phyloP scores from a whole-genome alignment of 2,329 filamentous ascomycete species.

The Colletotrichum viniferum region DNA sequence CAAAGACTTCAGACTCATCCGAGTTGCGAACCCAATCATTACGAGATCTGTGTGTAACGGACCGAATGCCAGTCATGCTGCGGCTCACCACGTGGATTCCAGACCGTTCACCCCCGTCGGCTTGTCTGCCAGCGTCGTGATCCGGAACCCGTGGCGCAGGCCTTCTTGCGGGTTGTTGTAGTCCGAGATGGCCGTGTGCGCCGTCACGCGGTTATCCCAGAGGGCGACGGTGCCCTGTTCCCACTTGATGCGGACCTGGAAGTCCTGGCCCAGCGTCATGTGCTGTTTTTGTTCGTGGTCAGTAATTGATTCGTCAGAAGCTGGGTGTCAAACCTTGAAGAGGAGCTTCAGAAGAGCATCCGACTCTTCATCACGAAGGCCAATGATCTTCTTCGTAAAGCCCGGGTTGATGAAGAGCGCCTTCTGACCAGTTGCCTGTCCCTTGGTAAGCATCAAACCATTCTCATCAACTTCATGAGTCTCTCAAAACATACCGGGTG shows the following conservation, averaged over 20 bases:
- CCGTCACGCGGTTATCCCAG: constrained; percentile 68
- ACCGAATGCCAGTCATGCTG: background rate
- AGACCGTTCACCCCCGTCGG: constrained; percentile 41
- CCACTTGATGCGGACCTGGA: constrained; percentile 72
- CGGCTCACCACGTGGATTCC: constrained; percentile 36
- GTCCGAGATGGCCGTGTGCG: constrained; percentile 48
- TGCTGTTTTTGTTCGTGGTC: constrained; percentile 32
- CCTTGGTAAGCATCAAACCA: background rate
- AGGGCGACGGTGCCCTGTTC: constrained; percentile 68
- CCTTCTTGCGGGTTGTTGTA: constrained; percentile 45
- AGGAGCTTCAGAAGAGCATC: constrained; percentile 77
- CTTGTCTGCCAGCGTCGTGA: constrained; percentile 42
- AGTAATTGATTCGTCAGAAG: accelerated
- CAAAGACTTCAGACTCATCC: background rate
- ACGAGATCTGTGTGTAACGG: background rate
- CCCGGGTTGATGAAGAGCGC: constrained; percentile 32
- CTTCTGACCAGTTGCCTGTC: constrained; percentile 28
- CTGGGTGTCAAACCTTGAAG: constrained; percentile 42
- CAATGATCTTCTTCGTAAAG: constrained; percentile 78
- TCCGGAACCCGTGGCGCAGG: constrained; percentile 43
- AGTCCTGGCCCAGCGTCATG: constrained; percentile 62
- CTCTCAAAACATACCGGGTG: constrained; percentile 59
- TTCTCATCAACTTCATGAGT: background rate
- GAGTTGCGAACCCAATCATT: background rate
- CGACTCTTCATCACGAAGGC: constrained; percentile 85